phyloP scores from a whole-genome alignment of 2,329 filamentous ascomycete genomes.

The Colletotrichum nymphaeae region DNA sequence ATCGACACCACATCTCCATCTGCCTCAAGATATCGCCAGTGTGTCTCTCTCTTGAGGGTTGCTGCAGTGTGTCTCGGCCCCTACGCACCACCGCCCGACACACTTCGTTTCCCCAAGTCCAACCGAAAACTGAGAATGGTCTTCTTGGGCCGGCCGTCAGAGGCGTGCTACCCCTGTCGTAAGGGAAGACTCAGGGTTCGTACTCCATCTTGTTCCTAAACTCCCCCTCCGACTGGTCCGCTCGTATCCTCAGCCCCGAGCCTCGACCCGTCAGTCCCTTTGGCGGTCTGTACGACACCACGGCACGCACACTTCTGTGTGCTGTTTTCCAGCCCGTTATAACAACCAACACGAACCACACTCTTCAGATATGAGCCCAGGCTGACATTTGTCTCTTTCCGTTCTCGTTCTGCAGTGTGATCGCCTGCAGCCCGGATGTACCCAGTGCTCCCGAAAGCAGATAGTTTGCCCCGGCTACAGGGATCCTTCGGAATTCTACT shows the following conservation, averaged over 20 bases:
- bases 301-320: background rate
- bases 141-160: conserved; percentile 43
- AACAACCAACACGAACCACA: background rate
- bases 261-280: conserved; percentile 21
- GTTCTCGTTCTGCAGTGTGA: conserved; percentile 38
- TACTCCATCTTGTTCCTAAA: conserved; percentile 9
- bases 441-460: conserved; percentile 43
- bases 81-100: background rate
- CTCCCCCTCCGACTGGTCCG: conserved; percentile 19
- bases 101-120: background rate
- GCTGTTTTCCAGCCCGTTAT: background rate
- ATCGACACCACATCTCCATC: conserved; percentile 1
- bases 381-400: conserved; percentile 16
- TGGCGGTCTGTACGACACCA: background rate
- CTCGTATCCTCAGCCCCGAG: conserved; percentile 9
- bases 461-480: conserved; percentile 41
- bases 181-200: conserved; percentile 41
- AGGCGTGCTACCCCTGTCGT: conserved; percentile 43
- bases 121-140: conserved; percentile 39
- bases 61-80: conserved; percentile 7
- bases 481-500: conserved; percentile 39
- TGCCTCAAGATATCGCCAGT: conserved; percentile 17
- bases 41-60: background rate
- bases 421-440: conserved; percentile 39
- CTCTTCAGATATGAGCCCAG: background rate